Conservation (phyloP, 805 yeast species). For the Komagataella kurtzmanii region DNA sequence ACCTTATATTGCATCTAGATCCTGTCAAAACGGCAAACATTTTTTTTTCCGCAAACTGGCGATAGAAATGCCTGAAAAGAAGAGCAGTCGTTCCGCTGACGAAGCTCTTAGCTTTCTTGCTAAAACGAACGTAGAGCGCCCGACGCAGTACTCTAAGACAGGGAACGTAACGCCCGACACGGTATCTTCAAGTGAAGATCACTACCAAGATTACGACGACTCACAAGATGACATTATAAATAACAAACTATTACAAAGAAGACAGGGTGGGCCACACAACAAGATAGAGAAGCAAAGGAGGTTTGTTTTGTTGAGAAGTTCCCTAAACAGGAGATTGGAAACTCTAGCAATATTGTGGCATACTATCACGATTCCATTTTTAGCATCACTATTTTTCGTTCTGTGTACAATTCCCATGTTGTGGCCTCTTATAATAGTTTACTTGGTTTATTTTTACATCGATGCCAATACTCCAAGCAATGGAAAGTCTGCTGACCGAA, state of each 20-base stretch:
- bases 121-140: not conserved
- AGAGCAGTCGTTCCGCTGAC: not conserved
- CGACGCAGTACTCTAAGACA: not conserved
- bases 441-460: conserved; percentile 41
- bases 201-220: conserved; percentile 2
- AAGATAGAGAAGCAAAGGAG: conserved; percentile 13
- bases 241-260: not conserved
- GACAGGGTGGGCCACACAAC: conserved; percentile 6
- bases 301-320: conserved; percentile 44
- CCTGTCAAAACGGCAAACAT: not conserved
- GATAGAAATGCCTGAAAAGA: not conserved
- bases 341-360: conserved; percentile 66
- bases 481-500: conserved; percentile 52
- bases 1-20: not conserved
- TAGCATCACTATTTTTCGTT: conserved; percentile 40
- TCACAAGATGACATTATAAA: not conserved
- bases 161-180: not conserved
- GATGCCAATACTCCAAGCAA: conserved; percentile 59
- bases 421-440: conserved; percentile 60
- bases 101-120: not conserved
- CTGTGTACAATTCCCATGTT: conserved; percentile 42
- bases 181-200: not conserved
- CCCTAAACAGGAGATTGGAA: conserved; percentile 44
- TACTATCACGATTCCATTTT: conserved; percentile 51
- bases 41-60: not conserved